phyloP scores from a whole-genome alignment of 2,329 filamentous ascomycete species.

The Cladosporium sphaerospermum region DNA sequence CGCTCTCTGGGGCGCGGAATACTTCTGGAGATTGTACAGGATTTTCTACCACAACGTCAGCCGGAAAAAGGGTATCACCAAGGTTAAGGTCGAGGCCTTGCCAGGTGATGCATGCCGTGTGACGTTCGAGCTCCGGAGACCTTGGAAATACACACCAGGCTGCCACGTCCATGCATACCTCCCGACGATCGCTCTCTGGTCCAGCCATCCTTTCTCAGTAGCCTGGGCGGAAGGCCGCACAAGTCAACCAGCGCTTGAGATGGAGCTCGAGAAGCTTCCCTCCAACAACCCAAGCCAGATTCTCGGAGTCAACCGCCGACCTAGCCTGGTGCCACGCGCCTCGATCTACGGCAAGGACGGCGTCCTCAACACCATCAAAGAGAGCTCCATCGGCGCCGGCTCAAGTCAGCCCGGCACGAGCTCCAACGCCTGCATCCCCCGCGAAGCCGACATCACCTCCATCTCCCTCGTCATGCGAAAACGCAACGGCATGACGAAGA shows the following conservation, averaged over 20 bases:
- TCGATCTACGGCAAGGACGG: constrained; percentile 12
- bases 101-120: constrained; percentile 55
- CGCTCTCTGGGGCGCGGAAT: constrained; percentile 69
- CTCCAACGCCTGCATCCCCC: constrained; percentile 20
- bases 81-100: constrained; percentile 52
- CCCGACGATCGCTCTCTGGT: constrained; percentile 39
- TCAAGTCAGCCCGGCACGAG: constrained; percentile 13
- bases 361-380: constrained; percentile 9
- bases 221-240: constrained; percentile 38
- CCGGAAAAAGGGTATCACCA: constrained; percentile 42
- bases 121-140: constrained; percentile 53
- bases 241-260: constrained; percentile 22
- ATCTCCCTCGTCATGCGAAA: constrained; percentile 69
- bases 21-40: constrained; percentile 41
- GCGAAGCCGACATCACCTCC: constrained; percentile 33
- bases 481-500: constrained; percentile 66
- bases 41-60: constrained; percentile 51
- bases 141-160: constrained; percentile 49
- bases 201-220: constrained; percentile 46
- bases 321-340: constrained; percentile 7
- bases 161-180: constrained; percentile 58
- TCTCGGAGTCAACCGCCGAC: constrained; percentile 8
- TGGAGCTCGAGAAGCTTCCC: constrained; percentile 30
- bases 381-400: neutral
- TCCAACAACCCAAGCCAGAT: constrained; percentile 9